Percentiles rank a stretch among this genome's conserved stretches.
These are phyloP conservation scores for Cyberlindnera americana DNA, from an alignment of 805 yeast species.

Conservation along the genomic window DNA sequence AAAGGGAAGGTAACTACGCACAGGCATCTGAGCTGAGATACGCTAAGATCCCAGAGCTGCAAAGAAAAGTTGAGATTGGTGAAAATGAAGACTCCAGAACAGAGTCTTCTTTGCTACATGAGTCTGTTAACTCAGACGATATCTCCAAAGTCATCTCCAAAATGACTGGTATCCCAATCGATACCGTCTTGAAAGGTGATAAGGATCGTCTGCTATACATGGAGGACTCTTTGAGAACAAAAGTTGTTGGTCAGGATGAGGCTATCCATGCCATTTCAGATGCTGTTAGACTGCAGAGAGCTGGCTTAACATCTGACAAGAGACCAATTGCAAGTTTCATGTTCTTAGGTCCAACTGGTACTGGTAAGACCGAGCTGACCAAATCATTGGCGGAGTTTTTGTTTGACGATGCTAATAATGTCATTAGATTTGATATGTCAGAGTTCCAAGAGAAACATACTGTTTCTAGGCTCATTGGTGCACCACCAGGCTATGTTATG, in stretches of 20 bases:
- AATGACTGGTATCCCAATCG: conserved; percentile 95
- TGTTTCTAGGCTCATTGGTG: conserved; percentile 87
- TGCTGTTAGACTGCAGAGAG: conserved; percentile 94
- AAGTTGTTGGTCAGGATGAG: conserved; percentile 94
- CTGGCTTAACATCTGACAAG: conserved; percentile 91
- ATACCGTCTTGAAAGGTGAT: conserved; percentile 88
- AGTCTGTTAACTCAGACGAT: conserved; percentile 90
- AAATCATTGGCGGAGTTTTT: conserved; percentile 88
- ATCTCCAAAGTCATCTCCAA: conserved; percentile 88
- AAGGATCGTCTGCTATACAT: conserved; percentile 84
- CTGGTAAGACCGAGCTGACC: conserved; percentile 95
- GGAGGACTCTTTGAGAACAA: conserved; percentile 72
- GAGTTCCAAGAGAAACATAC: conserved; percentile 96
- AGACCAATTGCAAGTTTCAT: conserved; percentile 95
- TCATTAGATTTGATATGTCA: conserved; percentile 94
- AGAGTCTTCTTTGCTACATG: conserved; percentile 57
- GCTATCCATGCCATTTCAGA: conserved; percentile 88
- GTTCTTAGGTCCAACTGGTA: conserved; percentile 98
- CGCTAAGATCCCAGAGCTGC: conserved; percentile 77
- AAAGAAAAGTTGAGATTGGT: conserved; percentile 49
- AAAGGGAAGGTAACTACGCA: conserved; percentile 82
- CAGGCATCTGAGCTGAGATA: conserved; percentile 88
- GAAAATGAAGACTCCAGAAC: conserved; percentile 32
- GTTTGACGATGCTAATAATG: conserved; percentile 84
- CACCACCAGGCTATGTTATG: conserved; percentile 98